Conservation (phyloP, 2,329 filamentous ascomycete genomes). For the Parafenestella ontariensis region DNA sequence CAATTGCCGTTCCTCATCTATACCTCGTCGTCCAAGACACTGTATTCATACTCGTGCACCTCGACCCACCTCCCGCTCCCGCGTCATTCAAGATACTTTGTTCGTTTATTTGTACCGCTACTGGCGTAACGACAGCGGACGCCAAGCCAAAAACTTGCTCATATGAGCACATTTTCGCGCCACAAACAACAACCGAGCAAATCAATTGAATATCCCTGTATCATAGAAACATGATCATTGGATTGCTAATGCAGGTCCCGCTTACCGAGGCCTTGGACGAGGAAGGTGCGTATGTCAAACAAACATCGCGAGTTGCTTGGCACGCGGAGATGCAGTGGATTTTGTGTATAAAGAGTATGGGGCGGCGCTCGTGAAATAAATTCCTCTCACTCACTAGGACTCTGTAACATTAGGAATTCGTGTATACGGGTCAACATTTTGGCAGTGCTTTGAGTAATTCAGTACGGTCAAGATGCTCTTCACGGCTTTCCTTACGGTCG, state of each 20-base stretch:
- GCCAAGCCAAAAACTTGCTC: slow-evolving; percentile 36
- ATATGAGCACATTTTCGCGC: slow-evolving; percentile 40
- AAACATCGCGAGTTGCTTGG: slow-evolving; percentile 8
- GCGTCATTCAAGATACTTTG: neutral
- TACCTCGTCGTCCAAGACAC: too few species aligned
- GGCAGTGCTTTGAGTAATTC: too few species aligned
- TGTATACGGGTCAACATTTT: too few species aligned
- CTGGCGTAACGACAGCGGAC: neutral
- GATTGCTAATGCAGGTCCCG: neutral
- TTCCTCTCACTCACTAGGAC: too few species aligned
- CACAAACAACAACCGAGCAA: slow-evolving; percentile 19
- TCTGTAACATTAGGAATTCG: too few species aligned
- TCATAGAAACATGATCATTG: neutral
- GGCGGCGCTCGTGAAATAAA: neutral
- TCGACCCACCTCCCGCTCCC: too few species aligned
- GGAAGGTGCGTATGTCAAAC: slow-evolving; percentile 2
- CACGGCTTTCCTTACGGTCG: slow-evolving; percentile 24
- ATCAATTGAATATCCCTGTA: neutral
- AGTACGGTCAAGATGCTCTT: slow-evolving; percentile 23
- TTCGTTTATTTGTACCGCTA: neutral
- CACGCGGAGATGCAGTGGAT: neutral
- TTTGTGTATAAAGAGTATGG: slow-evolving; percentile 12
- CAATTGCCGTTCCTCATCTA: too few species aligned
- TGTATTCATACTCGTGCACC: too few species aligned
- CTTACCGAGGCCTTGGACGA: slow-evolving; percentile 4